Evolutionary conservation across 148 eudicot species (phyloP).

Genomic region (Rhododendron griersonianum): DNA sequence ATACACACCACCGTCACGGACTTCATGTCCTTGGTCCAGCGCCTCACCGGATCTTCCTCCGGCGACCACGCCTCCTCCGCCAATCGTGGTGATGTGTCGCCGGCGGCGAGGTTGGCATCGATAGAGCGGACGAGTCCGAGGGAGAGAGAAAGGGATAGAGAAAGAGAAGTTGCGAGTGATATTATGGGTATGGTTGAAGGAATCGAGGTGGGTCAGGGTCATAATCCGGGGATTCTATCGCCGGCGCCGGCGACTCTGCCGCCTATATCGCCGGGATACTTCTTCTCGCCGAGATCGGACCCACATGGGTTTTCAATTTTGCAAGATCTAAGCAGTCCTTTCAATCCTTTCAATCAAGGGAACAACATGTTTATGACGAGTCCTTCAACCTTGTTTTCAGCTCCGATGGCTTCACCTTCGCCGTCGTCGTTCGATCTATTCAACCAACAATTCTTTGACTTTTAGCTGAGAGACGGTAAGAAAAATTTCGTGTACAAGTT

Average conservation of each 20-base stretch:
- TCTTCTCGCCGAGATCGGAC: slow-evolving; percentile 33
- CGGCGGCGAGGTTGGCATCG: slow-evolving; percentile 70
- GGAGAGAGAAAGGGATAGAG: slow-evolving; percentile 24
- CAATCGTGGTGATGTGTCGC: slow-evolving; percentile 38
- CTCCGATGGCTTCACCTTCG: slow-evolving; percentile 47
- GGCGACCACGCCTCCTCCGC: not conserved
- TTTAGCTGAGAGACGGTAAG: slow-evolving; percentile 11
- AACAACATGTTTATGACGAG: slow-evolving; percentile 42
- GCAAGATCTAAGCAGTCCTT: slow-evolving; percentile 32
- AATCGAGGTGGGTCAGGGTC: slow-evolving; percentile 32
- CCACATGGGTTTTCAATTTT: slow-evolving; percentile 25
- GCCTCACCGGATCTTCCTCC: slow-evolving; percentile 51
- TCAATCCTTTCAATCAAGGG: slow-evolving; percentile 24
- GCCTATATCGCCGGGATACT: slow-evolving; percentile 39
- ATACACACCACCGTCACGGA: slow-evolving; percentile 50
- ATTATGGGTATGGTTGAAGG: slow-evolving; percentile 24
- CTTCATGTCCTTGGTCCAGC: slow-evolving; percentile 63
- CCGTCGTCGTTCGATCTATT: slow-evolving; percentile 41
- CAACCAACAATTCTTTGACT: slow-evolving; percentile 43
- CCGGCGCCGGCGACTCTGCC: slow-evolving; percentile 70
- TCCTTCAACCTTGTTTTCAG: slow-evolving; percentile 37
- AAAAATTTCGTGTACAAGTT: not conserved
- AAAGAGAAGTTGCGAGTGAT: slow-evolving; percentile 14
- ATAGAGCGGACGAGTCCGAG: slow-evolving; percentile 53
- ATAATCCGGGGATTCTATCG: slow-evolving; percentile 56